These are phyloP conservation scores for Fraxinus angustifolia DNA, from an alignment of 305 asterid species.

Conservation along the genomic window DNA sequence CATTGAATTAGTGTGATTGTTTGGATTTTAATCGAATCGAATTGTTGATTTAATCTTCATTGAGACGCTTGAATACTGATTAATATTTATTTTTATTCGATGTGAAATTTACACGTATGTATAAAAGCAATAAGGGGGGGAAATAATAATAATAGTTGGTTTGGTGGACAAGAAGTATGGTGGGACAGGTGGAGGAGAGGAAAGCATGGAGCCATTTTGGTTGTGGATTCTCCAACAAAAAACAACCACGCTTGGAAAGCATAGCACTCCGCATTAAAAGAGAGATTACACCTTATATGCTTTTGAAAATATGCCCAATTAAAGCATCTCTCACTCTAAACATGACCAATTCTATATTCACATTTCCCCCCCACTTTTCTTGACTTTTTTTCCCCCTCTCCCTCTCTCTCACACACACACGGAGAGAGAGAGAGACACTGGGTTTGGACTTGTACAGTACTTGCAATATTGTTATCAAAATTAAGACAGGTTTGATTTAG, in stretches of 20 bases:
- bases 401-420: neutral
- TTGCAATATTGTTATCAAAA: no score
- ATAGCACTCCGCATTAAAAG: conserved; percentile 18
- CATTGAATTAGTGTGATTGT: neutral
- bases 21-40: neutral
- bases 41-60: neutral
- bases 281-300: conserved; percentile 2
- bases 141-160: neutral
- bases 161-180: conserved; percentile 10
- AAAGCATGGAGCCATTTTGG: conserved; percentile 40
- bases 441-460: neutral
- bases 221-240: conserved; percentile 53
- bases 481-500: neutral
- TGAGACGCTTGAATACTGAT: no score
- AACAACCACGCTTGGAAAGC: conserved; percentile 54
- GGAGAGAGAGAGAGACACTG: neutral
- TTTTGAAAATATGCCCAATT: neutral
- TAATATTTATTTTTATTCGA: neutral
- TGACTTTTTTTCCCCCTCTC: neutral
- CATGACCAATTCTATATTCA: neutral
- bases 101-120: neutral
- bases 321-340: neutral
- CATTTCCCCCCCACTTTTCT: neutral
- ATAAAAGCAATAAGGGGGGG: neutral
- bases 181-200: conserved; percentile 38